These are phyloP conservation scores for Pseudogymnoascus sp. DNA, from an alignment of 2,329 filamentous ascomycete genomes.

Conservation along the genomic window DNA sequence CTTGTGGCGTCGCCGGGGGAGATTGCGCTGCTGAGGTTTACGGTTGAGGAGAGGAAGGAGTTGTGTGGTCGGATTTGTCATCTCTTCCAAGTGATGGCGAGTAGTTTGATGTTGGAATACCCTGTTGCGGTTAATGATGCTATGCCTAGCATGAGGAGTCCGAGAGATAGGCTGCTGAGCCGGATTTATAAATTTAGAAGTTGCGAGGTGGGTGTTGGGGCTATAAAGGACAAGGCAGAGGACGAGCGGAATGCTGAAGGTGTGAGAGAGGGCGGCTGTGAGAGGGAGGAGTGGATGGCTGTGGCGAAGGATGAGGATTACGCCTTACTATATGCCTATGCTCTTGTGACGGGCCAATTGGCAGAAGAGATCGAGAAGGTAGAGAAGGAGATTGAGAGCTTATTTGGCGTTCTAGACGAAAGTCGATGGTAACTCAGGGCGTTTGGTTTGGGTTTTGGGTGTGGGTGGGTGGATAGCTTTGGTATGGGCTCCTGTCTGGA, in stretches of 20 bases:
- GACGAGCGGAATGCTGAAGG: slow-evolving; percentile 15
- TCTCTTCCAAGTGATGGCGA: slow-evolving; percentile 77
- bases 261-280: background rate
- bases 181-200: slow-evolving; percentile 84
- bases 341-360: slow-evolving; percentile 58
- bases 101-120: slow-evolving; percentile 89
- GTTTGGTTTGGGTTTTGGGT: slow-evolving; percentile 5
- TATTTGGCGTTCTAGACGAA: slow-evolving; percentile 57
- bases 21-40: slow-evolving; percentile 70
- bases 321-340: slow-evolving; percentile 87
- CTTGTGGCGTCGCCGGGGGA: slow-evolving; percentile 70
- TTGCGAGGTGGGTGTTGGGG: slow-evolving; percentile 32
- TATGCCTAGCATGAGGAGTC: slow-evolving; percentile 72
- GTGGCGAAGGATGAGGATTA: slow-evolving; percentile 69
- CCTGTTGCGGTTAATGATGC: slow-evolving; percentile 68
- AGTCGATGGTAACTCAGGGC: slow-evolving; percentile 51
- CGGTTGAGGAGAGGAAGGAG: slow-evolving; percentile 67
- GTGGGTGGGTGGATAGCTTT: background rate
- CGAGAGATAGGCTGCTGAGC: slow-evolving; percentile 73
- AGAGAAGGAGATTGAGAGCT: slow-evolving; percentile 51
- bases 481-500: background rate
- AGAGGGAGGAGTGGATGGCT: slow-evolving; percentile 2
- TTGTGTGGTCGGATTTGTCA: slow-evolving; percentile 87
- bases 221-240: slow-evolving; percentile 23
- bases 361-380: slow-evolving; percentile 56